Evolutionary conservation across 2,329 filamentous ascomycete species (phyloP), one percentile per base, ranked within the genome.

Genomic region (Nemania bipapillata): DNA sequence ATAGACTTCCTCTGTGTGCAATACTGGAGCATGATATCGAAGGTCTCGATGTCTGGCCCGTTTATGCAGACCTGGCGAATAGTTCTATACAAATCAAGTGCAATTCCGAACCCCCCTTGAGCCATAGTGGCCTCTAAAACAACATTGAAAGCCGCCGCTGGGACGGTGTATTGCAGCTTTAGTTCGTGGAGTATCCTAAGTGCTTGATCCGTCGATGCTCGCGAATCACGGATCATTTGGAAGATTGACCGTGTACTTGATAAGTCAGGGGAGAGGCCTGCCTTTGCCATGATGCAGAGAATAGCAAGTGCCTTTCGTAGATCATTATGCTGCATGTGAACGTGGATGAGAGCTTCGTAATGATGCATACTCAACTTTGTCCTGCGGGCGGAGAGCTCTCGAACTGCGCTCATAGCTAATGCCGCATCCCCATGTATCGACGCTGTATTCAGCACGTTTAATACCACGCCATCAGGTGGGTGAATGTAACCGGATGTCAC

Each of bases 261-360:
- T 3, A 84, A 77, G 37, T 87, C 86, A 2, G 89, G 84, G 45
- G 85, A 78, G 4, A 90, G 77, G 4, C 89, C 88, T 20, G 89
- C 87, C 67, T 87, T 84, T 24, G 87, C 81, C 91, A 97, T 96
- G 76, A 93, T 90, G 72, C 87, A 88, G 17, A 97, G 83, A 1
- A 92, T 85, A 47, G 87, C 86, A 40, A 97, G 84, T 0, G 92
- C 91, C 28, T 89, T 87, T 26, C 82, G 80, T 7, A 95, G 75
- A 71, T 96, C 89, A 1, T 85, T 83, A 3, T 78, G 75, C 3
- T 83, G 81, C 11, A 89, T 83, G 76, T 96, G 93, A 3, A 91
- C 86, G 65, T 92, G 89, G 6, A 94, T 83, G 30, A 97, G 85
- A 30, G 91, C 86, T 78, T 96, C 93, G 79, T 96, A 97, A 77